Evolutionary conservation across 169 alveolate genomes (phyloP).

Genomic region (Theileria annulata): DNA sequence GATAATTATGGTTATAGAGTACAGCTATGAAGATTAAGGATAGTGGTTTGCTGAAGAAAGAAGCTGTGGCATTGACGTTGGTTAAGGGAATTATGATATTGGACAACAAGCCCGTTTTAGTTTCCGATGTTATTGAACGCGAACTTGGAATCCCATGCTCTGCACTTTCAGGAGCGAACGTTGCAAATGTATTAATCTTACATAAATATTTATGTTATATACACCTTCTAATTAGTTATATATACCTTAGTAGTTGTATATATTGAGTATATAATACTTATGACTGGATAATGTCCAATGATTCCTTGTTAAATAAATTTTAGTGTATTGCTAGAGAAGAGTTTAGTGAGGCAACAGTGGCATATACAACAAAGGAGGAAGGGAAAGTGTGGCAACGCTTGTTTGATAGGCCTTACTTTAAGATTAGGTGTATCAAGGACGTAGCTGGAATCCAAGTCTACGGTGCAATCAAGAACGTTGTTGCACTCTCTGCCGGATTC

Average conservation of each 20-base stretch:
- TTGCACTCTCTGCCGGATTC: conserved; percentile 92
- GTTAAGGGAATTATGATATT: conserved; percentile 82
- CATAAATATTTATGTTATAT: too few relatives aligned
- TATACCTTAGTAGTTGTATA: background rate
- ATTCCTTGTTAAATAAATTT: background rate
- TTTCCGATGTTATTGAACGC: conserved; percentile 72
- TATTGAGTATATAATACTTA: background rate
- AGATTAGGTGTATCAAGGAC: conserved; percentile 85
- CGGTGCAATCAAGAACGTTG: conserved; percentile 92
- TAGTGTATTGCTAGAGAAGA: conserved; percentile 87
- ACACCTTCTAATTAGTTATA: background rate
- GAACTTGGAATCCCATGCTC: conserved; percentile 78
- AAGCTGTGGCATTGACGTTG: conserved; percentile 79
- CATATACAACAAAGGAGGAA: conserved; percentile 80
- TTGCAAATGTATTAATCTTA: conserved; percentile 81
- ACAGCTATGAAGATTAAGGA: conserved; percentile 61
- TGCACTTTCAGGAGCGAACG: conserved; percentile 86
- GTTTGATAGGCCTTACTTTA: conserved; percentile 88
- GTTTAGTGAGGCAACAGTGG: conserved; percentile 93
- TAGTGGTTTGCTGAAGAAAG: conserved; percentile 59
- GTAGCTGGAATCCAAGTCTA: conserved; percentile 90
- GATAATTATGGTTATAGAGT: background rate
- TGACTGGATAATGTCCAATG: too few relatives aligned
- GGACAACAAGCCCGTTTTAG: conserved; percentile 71
- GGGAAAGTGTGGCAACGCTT: conserved; percentile 82